Conservation (phyloP, 108 stramenopile species). For the Fistulifera solaris region DNA sequence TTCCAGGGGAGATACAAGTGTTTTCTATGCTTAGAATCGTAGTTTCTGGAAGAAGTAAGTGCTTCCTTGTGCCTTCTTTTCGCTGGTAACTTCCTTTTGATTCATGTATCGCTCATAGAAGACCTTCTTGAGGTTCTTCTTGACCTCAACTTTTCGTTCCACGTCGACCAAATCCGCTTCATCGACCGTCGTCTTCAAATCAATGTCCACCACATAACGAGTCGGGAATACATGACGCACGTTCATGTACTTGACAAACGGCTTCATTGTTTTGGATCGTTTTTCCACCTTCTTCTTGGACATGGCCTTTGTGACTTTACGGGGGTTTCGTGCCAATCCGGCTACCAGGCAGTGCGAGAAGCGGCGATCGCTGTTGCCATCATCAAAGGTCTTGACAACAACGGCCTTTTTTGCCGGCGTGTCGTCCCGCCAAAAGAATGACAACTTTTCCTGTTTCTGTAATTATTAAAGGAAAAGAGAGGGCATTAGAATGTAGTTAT, state of each 20-base stretch:
- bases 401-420: slow-evolving; percentile 99
- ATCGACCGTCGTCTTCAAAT: slow-evolving; percentile 91
- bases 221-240: slow-evolving; percentile 99
- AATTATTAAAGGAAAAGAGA: slow-evolving; percentile 4
- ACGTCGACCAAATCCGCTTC: slow-evolving; percentile 81
- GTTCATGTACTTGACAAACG: slow-evolving; percentile 98
- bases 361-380: slow-evolving; percentile 86
- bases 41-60: slow-evolving; percentile 96
- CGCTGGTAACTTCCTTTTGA: slow-evolving; percentile 85
- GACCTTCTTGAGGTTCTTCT: slow-evolving; percentile 94
- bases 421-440: slow-evolving; percentile 96
- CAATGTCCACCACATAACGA: slow-evolving; percentile 93
- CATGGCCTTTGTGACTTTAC: slow-evolving; percentile 97
- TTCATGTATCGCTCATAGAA: slow-evolving; percentile 91
- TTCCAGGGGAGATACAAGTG: neutral
- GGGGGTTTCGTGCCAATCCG: slow-evolving; percentile 92
- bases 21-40: slow-evolving; percentile 72
- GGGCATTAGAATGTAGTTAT: neutral
- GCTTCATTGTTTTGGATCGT: slow-evolving; percentile 92
- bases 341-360: slow-evolving; percentile 98
- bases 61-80: slow-evolving; percentile 94
- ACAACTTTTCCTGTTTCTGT: slow-evolving; percentile 98
- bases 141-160: slow-evolving; percentile 70
- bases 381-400: slow-evolving; percentile 97
- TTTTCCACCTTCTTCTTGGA: slow-evolving; percentile 93